Evolutionary conservation across 208 protist genomes (phyloP).

Genomic region (Angomonas ambiguus): DNA sequence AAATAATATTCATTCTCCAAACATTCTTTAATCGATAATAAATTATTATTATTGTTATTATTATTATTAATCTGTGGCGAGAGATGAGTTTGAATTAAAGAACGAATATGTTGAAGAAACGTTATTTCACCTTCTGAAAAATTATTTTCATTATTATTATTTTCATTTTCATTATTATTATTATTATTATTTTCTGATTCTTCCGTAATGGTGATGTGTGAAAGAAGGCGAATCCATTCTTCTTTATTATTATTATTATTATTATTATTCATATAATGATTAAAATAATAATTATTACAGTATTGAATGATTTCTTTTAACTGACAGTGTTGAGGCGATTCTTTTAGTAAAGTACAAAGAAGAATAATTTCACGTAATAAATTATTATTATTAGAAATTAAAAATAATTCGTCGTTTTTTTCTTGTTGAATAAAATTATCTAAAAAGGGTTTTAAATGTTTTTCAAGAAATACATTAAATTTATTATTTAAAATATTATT

Average conservation of each 20-base stretch:
- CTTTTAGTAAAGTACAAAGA: neutral
- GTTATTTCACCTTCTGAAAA: too few relatives aligned
- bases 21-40: neutral
- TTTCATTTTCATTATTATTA: too few relatives aligned
- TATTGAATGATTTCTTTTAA: neutral
- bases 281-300: too few relatives aligned
- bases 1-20: neutral
- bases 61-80: slow-evolving; percentile 4
- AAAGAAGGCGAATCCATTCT: neutral
- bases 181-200: neutral
- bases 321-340: neutral
- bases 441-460: neutral
- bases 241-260: slow-evolving; percentile 11
- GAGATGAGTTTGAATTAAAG: neutral
- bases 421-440: neutral
- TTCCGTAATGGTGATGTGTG: neutral
- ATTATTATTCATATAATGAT: neutral
- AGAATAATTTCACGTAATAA: neutral
- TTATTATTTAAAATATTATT: too few relatives aligned
- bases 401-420: neutral
- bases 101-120: too few relatives aligned
- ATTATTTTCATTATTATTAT: too few relatives aligned
- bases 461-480: neutral
- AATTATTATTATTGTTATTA: neutral
- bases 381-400: slow-evolving; percentile 1